A percentile compares a stretch with the other conserved stretches of the same genome.
These are phyloP conservation scores for Fonsecaea multimorphosa DNA, from an alignment of 2,329 filamentous ascomycete species.

Conservation along the genomic window DNA sequence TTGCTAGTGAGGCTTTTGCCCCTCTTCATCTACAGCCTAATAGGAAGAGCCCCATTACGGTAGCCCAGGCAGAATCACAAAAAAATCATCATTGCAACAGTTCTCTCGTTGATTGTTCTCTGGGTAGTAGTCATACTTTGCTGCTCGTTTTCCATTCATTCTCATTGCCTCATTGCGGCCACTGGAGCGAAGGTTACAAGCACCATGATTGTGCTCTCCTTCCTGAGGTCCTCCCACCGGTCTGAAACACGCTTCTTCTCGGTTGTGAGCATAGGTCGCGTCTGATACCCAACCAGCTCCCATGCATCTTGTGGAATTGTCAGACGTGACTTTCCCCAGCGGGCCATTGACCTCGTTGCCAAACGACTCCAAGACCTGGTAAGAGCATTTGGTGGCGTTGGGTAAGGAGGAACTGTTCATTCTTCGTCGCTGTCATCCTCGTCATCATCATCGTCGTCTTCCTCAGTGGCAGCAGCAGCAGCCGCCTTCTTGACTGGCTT, in stretches of 20 bases:
- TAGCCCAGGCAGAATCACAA: constrained; percentile 5
- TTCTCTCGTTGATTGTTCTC: constrained; percentile 9
- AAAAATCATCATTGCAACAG: background rate
- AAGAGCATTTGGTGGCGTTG: background rate
- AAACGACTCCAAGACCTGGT: background rate
- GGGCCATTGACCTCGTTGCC: constrained; percentile 3
- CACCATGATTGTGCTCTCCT: constrained; percentile 10
- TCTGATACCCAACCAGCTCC: constrained; percentile 18
- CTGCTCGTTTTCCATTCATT: background rate
- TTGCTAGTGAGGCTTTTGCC: constrained; percentile 6
- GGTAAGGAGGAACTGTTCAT: constrained; percentile 41
- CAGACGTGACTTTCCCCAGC: background rate
- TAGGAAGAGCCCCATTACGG: background rate
- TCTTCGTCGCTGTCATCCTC: constrained; percentile 50
- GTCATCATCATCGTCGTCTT: constrained; percentile 49
- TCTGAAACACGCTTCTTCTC: constrained; percentile 28
- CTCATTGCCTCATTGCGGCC: background rate
- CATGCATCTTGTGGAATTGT: constrained; percentile 2
- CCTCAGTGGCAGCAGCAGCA: constrained; percentile 46
- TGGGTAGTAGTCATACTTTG: background rate
- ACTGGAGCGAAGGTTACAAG: constrained; percentile 4
- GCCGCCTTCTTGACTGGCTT: constrained; percentile 59
- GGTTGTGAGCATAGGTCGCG: constrained; percentile 22
- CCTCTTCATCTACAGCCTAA: constrained; percentile 18
- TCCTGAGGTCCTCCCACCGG: constrained; percentile 13